A percentile compares a stretch with the other conserved stretches of the same genome.
Conservation (phyloP, 2,329 filamentous ascomycete species). For the Coniochaeta sp. region DNA sequence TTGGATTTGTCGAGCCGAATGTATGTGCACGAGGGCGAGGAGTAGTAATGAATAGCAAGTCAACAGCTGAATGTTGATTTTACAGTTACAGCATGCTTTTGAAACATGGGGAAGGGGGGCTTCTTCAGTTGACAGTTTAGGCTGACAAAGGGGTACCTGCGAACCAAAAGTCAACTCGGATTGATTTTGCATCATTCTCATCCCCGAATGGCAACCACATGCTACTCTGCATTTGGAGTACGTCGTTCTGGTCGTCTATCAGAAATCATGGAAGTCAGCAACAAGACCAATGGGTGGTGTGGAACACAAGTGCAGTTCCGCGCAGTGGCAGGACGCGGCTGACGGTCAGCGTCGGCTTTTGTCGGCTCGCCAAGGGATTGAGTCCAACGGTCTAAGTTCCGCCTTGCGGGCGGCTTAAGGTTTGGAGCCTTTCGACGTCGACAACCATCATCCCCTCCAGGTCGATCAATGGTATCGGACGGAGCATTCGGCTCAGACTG, state of each 20-base stretch:
- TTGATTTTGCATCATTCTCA: not conserved
- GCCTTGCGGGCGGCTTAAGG: conserved; percentile 6
- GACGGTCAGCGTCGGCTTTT: conserved; percentile 22
- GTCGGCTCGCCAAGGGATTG: conserved; percentile 17
- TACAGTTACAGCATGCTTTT: not conserved
- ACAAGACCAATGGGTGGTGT: not conserved
- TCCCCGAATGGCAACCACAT: not conserved
- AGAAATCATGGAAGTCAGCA: not conserved
- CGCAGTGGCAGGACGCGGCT: conserved; percentile 7
- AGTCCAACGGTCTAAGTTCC: conserved; percentile 15
- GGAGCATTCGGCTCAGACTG: not conserved
- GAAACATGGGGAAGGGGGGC: not conserved
- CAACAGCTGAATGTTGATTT: not conserved
- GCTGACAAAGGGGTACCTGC: not conserved
- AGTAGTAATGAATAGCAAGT: not conserved
- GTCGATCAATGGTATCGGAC: not conserved
- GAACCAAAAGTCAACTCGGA: not conserved
- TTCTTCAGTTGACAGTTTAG: not conserved
- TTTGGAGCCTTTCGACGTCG: not conserved
- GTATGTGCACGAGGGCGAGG: not conserved
- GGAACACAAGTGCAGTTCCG: conserved; percentile 1
- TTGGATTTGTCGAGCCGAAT: not conserved
- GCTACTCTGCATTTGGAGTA: not conserved
- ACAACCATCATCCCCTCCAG: not conserved
- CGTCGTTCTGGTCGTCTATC: not conserved